Conservation (phyloP, 805 yeast species). For the Cyberlindnera saturnus region DNA sequence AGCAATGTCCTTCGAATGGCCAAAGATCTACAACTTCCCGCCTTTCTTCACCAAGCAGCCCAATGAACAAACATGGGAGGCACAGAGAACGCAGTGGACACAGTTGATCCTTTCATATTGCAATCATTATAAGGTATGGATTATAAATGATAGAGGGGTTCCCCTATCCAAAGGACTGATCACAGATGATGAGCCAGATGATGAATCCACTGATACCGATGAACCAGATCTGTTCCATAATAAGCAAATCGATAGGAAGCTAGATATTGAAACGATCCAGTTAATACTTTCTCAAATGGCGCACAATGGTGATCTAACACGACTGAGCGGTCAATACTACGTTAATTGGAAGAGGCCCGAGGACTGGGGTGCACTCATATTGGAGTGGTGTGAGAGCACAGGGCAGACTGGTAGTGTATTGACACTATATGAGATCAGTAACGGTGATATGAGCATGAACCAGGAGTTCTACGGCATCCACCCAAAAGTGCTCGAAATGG, state of each 20-base stretch:
- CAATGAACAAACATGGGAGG: constrained; percentile 66
- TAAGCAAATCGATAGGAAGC: constrained; percentile 41
- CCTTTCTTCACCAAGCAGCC: constrained; percentile 91
- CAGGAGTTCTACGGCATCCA: constrained; percentile 65
- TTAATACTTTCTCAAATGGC: constrained; percentile 57
- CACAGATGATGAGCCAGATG: constrained; percentile 1
- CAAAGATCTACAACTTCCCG: constrained; percentile 50
- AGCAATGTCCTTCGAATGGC: constrained; percentile 9
- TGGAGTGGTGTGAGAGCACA: constrained; percentile 67
- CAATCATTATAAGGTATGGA: constrained; percentile 48
- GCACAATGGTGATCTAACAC: constrained; percentile 49
- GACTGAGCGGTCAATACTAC: constrained; percentile 32
- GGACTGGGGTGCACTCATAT: constrained; percentile 57
- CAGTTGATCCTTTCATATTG: constrained; percentile 59
- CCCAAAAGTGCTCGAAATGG: constrained; percentile 42
- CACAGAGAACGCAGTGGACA: constrained; percentile 79
- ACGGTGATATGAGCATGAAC: constrained; percentile 50
- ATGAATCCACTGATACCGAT: constrained; percentile 3
- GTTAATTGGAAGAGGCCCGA: constrained; percentile 67
- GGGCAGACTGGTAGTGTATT: constrained; percentile 76
- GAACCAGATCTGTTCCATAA: constrained; percentile 40
- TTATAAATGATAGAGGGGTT: constrained; percentile 34
- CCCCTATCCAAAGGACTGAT: constrained; percentile 17
- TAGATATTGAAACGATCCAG: constrained; percentile 47
- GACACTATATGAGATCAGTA: constrained; percentile 74